phyloP scores from a whole-genome alignment of 83 land plant genomes.

The Thuja plicata region DNA sequence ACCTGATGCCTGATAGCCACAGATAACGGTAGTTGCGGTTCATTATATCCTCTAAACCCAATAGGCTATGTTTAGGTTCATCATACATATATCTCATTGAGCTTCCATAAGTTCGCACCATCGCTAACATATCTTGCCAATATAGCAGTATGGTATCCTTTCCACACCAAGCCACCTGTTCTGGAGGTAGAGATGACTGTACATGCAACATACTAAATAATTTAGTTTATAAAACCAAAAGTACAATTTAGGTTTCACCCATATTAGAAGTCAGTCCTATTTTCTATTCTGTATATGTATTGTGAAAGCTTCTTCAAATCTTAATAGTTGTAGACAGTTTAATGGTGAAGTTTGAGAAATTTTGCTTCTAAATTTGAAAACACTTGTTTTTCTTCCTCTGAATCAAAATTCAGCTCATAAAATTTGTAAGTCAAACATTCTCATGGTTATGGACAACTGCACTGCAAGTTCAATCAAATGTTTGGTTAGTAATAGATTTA shows the following conservation, averaged over 20 bases:
- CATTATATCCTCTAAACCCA: background rate
- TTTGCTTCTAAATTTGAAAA: no score
- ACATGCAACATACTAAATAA: constrained; percentile 15
- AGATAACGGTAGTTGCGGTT: background rate
- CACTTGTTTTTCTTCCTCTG: no score
- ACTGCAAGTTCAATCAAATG: no score
- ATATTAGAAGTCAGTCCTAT: background rate
- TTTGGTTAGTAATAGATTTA: no score
- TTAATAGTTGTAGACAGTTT: no score
- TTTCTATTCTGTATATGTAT: background rate
- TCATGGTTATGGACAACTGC: no score
- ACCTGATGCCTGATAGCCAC: no score
- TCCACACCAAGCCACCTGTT: constrained; percentile 97
- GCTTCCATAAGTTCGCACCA: constrained; percentile 90
- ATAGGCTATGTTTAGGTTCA: no score
- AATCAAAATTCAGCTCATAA: no score
- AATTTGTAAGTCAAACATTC: no score
- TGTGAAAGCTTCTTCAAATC: no score
- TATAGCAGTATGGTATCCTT: constrained; percentile 85
- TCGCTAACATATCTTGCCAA: constrained; percentile 86
- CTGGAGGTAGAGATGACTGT: constrained; percentile 94
- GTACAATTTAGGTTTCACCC: background rate
- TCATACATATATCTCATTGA: constrained; percentile 80
- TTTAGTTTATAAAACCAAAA: background rate
- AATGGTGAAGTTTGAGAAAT: no score